These are phyloP conservation scores for Aspergillus sp. DNA, from an alignment of 2,329 filamentous ascomycete genomes.

Conservation along the genomic window DNA sequence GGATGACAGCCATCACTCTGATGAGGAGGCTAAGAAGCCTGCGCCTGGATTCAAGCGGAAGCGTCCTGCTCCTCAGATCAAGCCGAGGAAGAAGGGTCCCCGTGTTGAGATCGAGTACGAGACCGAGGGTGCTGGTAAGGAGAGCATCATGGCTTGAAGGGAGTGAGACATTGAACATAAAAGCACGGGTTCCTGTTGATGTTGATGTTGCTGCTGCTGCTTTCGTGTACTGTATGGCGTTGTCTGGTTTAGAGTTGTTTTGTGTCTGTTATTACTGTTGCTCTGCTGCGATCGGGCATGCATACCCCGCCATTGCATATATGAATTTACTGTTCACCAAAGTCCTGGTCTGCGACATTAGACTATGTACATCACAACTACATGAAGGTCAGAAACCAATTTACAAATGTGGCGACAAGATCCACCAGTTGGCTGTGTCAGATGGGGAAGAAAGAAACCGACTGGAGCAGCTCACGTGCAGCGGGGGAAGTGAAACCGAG, in stretches of 20 bases:
- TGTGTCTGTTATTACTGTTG: slow-evolving; percentile 10
- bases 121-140: slow-evolving; percentile 63
- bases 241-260: slow-evolving; percentile 24
- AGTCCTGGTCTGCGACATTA: background rate
- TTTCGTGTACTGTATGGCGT: slow-evolving; percentile 36
- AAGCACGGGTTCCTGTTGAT: slow-evolving; percentile 13
- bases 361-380: no score
- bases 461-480: slow-evolving; percentile 7
- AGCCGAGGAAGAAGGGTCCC: slow-evolving; percentile 63
- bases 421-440: slow-evolving; percentile 1
- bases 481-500: slow-evolving; percentile 5
- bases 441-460: no score
- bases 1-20: slow-evolving; percentile 36
- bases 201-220: background rate
- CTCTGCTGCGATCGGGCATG: slow-evolving; percentile 33
- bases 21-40: slow-evolving; percentile 51
- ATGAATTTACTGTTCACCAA: slow-evolving; percentile 16
- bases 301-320: slow-evolving; percentile 40
- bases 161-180: slow-evolving; percentile 4
- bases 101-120: slow-evolving; percentile 78
- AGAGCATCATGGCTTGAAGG: slow-evolving; percentile 46
- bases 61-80: slow-evolving; percentile 52
- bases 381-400: no score
- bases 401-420: background rate
- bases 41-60: slow-evolving; percentile 59